These are phyloP conservation scores for Penicillium sp. DNA, from an alignment of 2,329 filamentous ascomycete species.

Conservation along the genomic window DNA sequence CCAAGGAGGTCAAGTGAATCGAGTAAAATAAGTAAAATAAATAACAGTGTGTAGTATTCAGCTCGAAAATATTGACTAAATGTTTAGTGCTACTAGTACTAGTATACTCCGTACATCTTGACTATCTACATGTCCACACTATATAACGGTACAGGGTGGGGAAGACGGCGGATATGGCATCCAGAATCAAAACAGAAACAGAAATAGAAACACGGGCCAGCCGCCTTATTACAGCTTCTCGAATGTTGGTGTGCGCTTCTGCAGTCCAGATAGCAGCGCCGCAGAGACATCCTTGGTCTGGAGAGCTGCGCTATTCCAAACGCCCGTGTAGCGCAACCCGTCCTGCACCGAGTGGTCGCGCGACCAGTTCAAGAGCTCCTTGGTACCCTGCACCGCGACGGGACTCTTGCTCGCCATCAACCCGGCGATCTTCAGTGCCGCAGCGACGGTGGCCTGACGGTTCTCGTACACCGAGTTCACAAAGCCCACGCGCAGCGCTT, in stretches of 20 bases:
- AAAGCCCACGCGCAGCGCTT: constrained; percentile 50
- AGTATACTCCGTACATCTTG: no score
- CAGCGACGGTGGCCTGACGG: constrained; percentile 66
- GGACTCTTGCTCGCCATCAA: constrained; percentile 81
- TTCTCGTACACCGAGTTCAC: constrained; percentile 45
- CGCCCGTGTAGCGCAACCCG: constrained; percentile 77
- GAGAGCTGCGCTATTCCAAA: constrained; percentile 85
- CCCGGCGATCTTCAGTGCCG: constrained; percentile 66
- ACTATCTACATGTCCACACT: no score
- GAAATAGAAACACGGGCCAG: not conserved
- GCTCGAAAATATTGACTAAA: not conserved
- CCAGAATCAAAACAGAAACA: no score
- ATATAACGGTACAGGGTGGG: no score
- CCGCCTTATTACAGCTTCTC: constrained; percentile 69
- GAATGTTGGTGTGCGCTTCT: constrained; percentile 80
- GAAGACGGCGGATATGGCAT: no score
- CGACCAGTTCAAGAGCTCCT: constrained; percentile 82
- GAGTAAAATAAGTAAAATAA: no score
- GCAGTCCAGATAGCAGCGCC: constrained; percentile 75
- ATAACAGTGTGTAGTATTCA: not conserved
- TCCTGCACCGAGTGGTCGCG: constrained; percentile 78
- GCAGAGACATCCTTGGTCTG: constrained; percentile 78
- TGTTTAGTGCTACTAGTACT: no score
- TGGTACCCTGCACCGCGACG: constrained; percentile 83
- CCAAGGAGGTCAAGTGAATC: not conserved